Evolutionary conservation across 1,139 yeast species (phyloP).

Genomic region (Nakaseomyces glabratus): DNA sequence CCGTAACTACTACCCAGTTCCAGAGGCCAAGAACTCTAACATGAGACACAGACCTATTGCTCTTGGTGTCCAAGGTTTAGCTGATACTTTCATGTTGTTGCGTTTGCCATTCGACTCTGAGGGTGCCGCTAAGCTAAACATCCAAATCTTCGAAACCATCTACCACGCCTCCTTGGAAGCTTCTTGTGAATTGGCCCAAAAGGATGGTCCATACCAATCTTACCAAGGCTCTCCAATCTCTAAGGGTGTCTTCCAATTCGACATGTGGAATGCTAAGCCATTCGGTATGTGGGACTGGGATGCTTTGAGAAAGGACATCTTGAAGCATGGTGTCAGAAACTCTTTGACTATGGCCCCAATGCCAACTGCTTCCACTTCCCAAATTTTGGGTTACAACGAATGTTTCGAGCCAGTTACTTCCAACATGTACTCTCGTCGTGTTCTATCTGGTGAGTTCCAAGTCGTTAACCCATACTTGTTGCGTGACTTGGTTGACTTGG

Average conservation of each 20-base stretch:
- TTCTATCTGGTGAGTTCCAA: slow-evolving; percentile 81
- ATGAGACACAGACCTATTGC: slow-evolving; percentile 77
- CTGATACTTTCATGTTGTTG: slow-evolving; percentile 68
- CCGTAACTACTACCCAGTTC: slow-evolving; percentile 67
- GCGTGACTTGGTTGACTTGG: slow-evolving; percentile 71
- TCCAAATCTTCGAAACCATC: slow-evolving; percentile 79
- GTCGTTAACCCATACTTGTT: slow-evolving; percentile 75
- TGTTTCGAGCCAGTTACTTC: slow-evolving; percentile 90
- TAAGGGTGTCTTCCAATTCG: slow-evolving; percentile 66
- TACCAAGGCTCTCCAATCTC: slow-evolving; percentile 79
- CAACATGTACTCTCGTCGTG: slow-evolving; percentile 77
- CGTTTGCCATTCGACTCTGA: slow-evolving; percentile 72
- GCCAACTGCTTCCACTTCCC: slow-evolving; percentile 97
- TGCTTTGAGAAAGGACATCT: slow-evolving; percentile 47
- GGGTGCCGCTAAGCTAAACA: slow-evolving; percentile 63
- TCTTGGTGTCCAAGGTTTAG: slow-evolving; percentile 83
- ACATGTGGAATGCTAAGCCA: slow-evolving; percentile 51
- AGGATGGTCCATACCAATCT: slow-evolving; percentile 55
- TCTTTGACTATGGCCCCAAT: slow-evolving; percentile 82
- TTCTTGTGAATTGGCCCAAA: slow-evolving; percentile 61
- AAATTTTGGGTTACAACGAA: slow-evolving; percentile 78
- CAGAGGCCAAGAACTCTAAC: slow-evolving; percentile 59
- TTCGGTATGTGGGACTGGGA: slow-evolving; percentile 60
- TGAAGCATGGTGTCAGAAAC: slow-evolving; percentile 61
- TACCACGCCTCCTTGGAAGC: slow-evolving; percentile 82